A percentile compares a stretch with the other conserved stretches of the same genome.
phyloP scores from a whole-genome alignment of 495 filamentous ascomycete genomes.

The Xylaria grammica region DNA sequence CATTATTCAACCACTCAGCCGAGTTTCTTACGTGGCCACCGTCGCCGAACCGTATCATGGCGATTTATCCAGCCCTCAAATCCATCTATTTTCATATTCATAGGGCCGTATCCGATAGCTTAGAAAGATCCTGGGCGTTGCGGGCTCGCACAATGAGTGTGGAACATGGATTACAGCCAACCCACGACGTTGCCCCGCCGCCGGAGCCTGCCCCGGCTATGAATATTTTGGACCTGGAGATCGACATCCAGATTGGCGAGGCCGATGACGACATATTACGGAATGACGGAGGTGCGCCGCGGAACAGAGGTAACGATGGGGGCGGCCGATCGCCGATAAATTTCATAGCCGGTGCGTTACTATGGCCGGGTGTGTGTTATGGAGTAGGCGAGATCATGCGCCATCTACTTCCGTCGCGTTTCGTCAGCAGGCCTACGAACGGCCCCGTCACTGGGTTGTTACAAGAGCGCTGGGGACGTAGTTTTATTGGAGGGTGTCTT shows the following conservation, averaged over 20 bases:
- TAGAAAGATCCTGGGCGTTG: constrained; percentile 64
- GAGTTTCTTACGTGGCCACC: constrained; percentile 67
- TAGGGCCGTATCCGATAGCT: constrained; percentile 62
- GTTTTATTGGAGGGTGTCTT: constrained; percentile 77
- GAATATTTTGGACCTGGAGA: constrained; percentile 33
- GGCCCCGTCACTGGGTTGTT: constrained; percentile 63
- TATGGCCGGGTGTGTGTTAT: constrained; percentile 49
- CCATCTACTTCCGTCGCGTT: constrained; percentile 63
- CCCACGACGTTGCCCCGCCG: constrained; percentile 37
- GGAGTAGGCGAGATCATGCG: constrained; percentile 72
- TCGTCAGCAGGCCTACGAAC: constrained; percentile 55
- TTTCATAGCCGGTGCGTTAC: constrained; percentile 45
- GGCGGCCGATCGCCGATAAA: constrained; percentile 31
- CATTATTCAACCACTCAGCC: constrained; percentile 32
- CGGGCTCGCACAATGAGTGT: constrained; percentile 44
- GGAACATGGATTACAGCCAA: constrained; percentile 20
- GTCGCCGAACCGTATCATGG: constrained; percentile 71
- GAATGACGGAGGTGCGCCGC: constrained; percentile 24
- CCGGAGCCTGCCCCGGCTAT: constrained; percentile 38
- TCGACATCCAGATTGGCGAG: constrained; percentile 31
- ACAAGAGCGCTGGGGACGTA: constrained; percentile 78
- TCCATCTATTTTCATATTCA: constrained; percentile 70
- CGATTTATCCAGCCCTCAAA: constrained; percentile 70
- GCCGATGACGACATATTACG: constrained; percentile 19
- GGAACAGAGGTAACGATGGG: constrained; percentile 21